Conservation (phyloP, 495 filamentous ascomycete species). For the Platismatia glauca region DNA sequence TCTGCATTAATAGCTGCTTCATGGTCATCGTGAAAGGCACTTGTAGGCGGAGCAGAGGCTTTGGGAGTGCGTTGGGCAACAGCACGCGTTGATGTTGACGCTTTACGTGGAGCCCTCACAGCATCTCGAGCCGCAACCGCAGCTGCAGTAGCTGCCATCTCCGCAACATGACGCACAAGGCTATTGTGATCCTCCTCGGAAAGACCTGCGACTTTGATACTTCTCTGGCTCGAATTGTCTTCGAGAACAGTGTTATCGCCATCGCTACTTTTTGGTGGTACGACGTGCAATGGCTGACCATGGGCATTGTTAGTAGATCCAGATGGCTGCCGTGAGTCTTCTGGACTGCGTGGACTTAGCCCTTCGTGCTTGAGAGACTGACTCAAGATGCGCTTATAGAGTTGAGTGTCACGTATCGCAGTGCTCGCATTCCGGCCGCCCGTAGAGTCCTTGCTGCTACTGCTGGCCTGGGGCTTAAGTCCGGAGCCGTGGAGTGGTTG, state of each 20-base stretch:
- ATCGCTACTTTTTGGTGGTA: conserved; percentile 55
- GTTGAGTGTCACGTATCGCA: conserved; percentile 67
- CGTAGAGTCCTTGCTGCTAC: conserved; percentile 26
- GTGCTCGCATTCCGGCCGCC: conserved; percentile 24
- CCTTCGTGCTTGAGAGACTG: conserved; percentile 79
- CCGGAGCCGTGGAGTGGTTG: conserved; percentile 15
- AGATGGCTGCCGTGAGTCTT: conserved; percentile 38
- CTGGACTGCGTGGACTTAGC: conserved; percentile 42
- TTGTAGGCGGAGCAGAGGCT: conserved; percentile 27
- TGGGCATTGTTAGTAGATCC: conserved; percentile 11
- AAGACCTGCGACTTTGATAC: conserved; percentile 55
- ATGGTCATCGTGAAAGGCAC: conserved; percentile 30
- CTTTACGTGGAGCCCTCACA: conserved; percentile 43
- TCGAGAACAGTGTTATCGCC: conserved; percentile 26
- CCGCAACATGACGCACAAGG: conserved; percentile 73
- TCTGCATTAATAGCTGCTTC: conserved; percentile 34
- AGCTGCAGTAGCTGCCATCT: conserved; percentile 86
- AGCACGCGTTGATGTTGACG: conserved; percentile 31
- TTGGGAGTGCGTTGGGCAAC: conserved; percentile 27
- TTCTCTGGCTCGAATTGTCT: conserved; percentile 27
- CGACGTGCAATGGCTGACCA: conserved; percentile 50
- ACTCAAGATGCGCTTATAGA: conserved; percentile 89
- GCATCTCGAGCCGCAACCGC: conserved; percentile 79
- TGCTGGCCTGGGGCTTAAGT: conserved; percentile 14
- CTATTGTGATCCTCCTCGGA: conserved; percentile 70